Conservation (phyloP, 305 asterid species). For the Fraxinus floribunda region DNA sequence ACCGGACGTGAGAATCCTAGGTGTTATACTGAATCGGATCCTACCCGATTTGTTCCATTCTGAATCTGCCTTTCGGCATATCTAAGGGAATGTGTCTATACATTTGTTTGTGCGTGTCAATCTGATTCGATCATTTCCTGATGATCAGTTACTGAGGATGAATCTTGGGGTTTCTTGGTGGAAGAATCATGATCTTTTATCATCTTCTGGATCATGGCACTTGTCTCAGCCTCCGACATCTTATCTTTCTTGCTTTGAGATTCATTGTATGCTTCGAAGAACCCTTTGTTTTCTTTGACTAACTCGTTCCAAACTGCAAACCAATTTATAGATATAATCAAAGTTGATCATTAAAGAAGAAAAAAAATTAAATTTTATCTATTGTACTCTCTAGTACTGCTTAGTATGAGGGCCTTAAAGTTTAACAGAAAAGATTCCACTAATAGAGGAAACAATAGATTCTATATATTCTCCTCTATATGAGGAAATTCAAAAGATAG, state of each 20-base stretch:
- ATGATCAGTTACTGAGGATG: neutral
- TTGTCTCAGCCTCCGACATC: conserved; percentile 39
- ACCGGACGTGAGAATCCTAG: neutral
- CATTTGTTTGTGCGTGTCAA: neutral
- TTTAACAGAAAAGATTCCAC: neutral
- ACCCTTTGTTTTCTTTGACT: conserved; percentile 44
- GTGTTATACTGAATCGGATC: neutral
- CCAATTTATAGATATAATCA: neutral
- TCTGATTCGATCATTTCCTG: neutral
- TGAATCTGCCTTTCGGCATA: neutral
- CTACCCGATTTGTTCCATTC: neutral
- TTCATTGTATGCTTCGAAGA: conserved; percentile 36
- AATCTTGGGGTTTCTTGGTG: neutral
- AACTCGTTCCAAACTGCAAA: conserved; percentile 51
- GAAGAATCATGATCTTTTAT: conserved; percentile 25
- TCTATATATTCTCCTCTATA: neutral
- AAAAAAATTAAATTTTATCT: neutral
- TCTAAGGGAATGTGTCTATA: neutral
- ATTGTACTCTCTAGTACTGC: neutral
- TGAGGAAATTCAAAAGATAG: neutral
- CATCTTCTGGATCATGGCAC: conserved; percentile 37
- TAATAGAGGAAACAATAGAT: neutral
- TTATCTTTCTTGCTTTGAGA: conserved; percentile 34
- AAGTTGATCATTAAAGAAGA: neutral
- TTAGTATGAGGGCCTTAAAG: neutral